Evolutionary conservation across 83 land plant genomes (phyloP).

Genomic region (Picea mariana): DNA sequence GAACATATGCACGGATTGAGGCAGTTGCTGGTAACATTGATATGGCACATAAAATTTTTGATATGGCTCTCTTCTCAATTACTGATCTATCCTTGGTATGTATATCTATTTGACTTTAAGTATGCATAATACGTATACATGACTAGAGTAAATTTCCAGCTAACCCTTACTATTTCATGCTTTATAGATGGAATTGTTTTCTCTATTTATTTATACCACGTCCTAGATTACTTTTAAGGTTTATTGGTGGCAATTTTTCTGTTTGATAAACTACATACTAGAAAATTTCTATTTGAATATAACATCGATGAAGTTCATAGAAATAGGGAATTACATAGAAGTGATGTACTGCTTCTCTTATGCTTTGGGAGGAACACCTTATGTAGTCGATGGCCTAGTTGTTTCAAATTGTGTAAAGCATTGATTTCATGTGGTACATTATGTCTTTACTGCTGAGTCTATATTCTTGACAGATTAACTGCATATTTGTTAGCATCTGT

Average conservation of each 20-base stretch:
- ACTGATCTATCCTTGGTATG: too few relatives aligned
- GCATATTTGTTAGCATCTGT: background rate
- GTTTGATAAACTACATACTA: too few relatives aligned
- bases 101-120: background rate
- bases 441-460: background rate
- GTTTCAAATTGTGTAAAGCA: too few relatives aligned
- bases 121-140: background rate
- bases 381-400: too few relatives aligned
- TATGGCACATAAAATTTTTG: constrained; percentile 88
- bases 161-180: too few relatives aligned
- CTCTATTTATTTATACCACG: background rate
- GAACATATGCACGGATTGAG: constrained; percentile 77
- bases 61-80: constrained; percentile 75
- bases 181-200: background rate
- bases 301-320: too few relatives aligned
- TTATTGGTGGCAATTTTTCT: too few relatives aligned
- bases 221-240: too few relatives aligned
- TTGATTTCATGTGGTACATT: too few relatives aligned
- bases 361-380: too few relatives aligned
- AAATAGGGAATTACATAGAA: background rate
- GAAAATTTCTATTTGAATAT: too few relatives aligned
- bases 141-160: background rate
- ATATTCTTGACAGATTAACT: background rate
- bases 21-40: constrained; percentile 82
- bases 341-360: background rate